Conservation (phyloP, 495 filamentous ascomycete genomes). For the Gamarada debralockiae region DNA sequence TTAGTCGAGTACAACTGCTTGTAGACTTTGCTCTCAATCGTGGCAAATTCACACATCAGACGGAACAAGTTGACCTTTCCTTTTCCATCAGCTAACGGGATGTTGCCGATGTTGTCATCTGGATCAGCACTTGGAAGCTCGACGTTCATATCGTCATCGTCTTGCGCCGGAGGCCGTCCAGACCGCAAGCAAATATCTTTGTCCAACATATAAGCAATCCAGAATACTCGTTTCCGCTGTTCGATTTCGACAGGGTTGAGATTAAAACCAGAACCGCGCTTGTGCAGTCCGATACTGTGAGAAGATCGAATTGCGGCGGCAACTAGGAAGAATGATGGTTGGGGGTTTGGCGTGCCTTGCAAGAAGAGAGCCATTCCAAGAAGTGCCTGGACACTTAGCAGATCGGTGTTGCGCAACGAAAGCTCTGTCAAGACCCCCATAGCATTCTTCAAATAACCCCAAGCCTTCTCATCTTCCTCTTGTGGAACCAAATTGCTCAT, state of each 20-base stretch:
- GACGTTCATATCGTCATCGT: slow-evolving; percentile 98
- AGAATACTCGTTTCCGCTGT: slow-evolving; percentile 94
- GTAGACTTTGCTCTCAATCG: slow-evolving; percentile 92
- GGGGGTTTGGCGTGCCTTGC: slow-evolving; percentile 94
- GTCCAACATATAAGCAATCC: slow-evolving; percentile 95
- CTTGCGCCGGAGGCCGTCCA: slow-evolving; percentile 88
- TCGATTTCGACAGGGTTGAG: slow-evolving; percentile 88
- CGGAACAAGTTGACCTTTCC: slow-evolving; percentile 92
- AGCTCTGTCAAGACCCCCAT: slow-evolving; percentile 89
- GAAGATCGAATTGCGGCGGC: slow-evolving; percentile 89
- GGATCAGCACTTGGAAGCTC: slow-evolving; percentile 91
- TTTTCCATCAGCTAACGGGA: slow-evolving; percentile 85
- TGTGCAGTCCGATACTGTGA: slow-evolving; percentile 93
- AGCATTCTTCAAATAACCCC: slow-evolving; percentile 94
- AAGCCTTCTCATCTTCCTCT: slow-evolving; percentile 89
- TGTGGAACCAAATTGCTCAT: slow-evolving; percentile 89
- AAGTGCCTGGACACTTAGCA: slow-evolving; percentile 93
- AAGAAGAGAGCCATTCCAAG: slow-evolving; percentile 95
- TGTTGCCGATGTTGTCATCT: slow-evolving; percentile 86
- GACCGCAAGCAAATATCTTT: slow-evolving; percentile 94
- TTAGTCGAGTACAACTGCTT: slow-evolving; percentile 91
- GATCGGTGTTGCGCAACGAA: slow-evolving; percentile 92
- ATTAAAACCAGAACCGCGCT: slow-evolving; percentile 85
- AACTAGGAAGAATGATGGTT: slow-evolving; percentile 90
- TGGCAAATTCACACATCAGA: slow-evolving; percentile 83